Base-by-base conservation (phyloP, 192 early-diverging fungal species). In the Coemansia sp. region DNA sequence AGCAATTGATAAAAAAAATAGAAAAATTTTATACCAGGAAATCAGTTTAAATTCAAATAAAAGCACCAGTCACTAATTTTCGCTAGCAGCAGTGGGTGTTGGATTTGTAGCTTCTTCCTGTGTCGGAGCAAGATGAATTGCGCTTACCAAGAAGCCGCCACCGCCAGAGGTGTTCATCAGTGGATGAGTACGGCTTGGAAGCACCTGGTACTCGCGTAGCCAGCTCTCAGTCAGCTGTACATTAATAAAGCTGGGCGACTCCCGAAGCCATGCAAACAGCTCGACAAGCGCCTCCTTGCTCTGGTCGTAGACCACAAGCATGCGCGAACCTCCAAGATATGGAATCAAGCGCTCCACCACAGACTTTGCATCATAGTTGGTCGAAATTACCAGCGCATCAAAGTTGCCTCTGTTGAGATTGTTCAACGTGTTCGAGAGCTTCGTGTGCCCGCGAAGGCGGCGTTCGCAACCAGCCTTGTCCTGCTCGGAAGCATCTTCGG, bases 181-280 rank as follows among this genome's bases (percentile, higher is more conserved):
- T 6, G 92, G 92, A 61, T 92, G 92, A 6, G 89, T 92, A 60
- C 92, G 88, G 30, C 85, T 88, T 14, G 91, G 91, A 50, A 93
- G 82, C 3, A 93, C 87, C 74, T 93, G 92, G 62, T 91, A 93
- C 69, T 95, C 89, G 29, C 97, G 85, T 56, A 97, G 78, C 91
- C 91, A 96, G 68, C 91, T 92, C 67, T 99, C 96, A 1, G 90
- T 91, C 20, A 99, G 62, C 69, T 94, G 91, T 12, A 92, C 88
- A 48, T 94, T 93, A 55, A 96, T 67, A 42, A 87, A 94, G 16
- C 87, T 83, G 0, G 77, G 79, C 8, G 87, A 90, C 50, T 75
- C 80, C 33, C 90, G 85, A 82, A 97, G 86, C 76, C 84, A 84
- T 7, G 81, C 77, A 54, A 84, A 89, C 4, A 88, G 79, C 30